Evolutionary conservation across 352 stramenopile species (phyloP), one percentile per base, ranked within the genome.

Genomic region (Pythium dissimile): DNA sequence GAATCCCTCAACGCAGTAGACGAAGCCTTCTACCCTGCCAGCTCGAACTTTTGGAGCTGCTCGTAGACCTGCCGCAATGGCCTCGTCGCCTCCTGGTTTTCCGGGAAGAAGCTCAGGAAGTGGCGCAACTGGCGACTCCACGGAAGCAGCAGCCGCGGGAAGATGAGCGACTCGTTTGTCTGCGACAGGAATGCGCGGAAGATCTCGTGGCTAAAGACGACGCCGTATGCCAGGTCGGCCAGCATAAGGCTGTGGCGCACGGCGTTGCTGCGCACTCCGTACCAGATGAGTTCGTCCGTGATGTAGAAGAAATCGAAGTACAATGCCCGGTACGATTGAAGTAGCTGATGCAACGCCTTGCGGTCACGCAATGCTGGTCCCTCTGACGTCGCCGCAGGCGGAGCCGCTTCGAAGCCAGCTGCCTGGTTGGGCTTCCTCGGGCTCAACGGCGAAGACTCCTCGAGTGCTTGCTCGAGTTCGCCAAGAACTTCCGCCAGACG

Each of bases 221-320:
- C 73, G 30, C 83, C 83, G 58, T 95, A 93, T 1, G 81, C 83
- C 26, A 95, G 46, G 38, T 93, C 84, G 3, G 85, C 85, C 13
- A 95, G 71, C 62, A 87, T 86, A 26, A 95, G 67, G 26, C 80
- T 92, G 54, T 92, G 84, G 8, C 85, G 81, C 27, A 89, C 80
- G 5, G 83, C 80, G 69, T 90, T 93, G 32, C 85, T 77, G 8
- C 85, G 85, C 45, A 95, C 84, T 15, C 83, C 85, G 54, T 93
- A 91, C 85, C 83, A 95, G 35, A 93, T 80, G 30, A 95, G 65
- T 56, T 95, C 85, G 66, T 95, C 85, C 12, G 83, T 95, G 67
- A 95, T 93, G 77, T 95, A 95, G 72, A 92, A 95, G 44, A 95
- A 95, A 57, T 95, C 85, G 45, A 95, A 95, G 65, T 93, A 95